Evolutionary conservation across 768 basidiomycete genomes (phyloP).

Genomic region (Boletus fagicola): DNA sequence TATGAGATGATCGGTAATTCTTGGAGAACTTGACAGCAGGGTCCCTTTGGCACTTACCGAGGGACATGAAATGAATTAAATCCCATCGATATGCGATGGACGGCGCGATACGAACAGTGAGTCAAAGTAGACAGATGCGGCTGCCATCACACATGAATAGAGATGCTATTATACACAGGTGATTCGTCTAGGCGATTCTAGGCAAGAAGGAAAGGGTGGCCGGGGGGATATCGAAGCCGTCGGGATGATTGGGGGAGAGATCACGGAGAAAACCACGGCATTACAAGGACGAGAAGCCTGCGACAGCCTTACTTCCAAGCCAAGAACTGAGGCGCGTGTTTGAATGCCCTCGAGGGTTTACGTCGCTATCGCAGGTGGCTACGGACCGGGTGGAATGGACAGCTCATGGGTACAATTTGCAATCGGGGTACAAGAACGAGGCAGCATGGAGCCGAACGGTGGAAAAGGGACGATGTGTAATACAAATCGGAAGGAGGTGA

Average conservation of each 20-base stretch:
- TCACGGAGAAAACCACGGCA: slow-evolving; percentile 14
- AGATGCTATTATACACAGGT: not conserved
- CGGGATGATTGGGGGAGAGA: slow-evolving; percentile 12
- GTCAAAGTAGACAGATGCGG: slow-evolving; percentile 1
- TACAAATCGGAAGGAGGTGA: not conserved
- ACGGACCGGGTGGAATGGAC: not conserved
- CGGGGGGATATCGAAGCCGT: slow-evolving; percentile 21
- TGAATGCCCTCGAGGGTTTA: slow-evolving; percentile 17
- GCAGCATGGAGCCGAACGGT: too few relatives aligned
- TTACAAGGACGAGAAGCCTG: slow-evolving; percentile 9
- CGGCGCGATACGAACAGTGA: slow-evolving; percentile 12
- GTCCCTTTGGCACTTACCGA: slow-evolving; percentile 16
- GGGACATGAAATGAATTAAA: slow-evolving; percentile 24
- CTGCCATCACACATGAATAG: slow-evolving; percentile 10
- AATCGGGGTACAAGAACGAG: not conserved
- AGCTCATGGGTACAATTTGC: not conserved
- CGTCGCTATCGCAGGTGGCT: slow-evolving; percentile 16
- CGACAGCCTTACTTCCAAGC: not conserved
- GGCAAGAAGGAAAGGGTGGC: slow-evolving; percentile 18
- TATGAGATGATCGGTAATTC: slow-evolving; percentile 27
- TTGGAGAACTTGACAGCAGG: slow-evolving; percentile 7
- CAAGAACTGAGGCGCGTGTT: slow-evolving; percentile 9
- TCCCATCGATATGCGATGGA: slow-evolving; percentile 24
- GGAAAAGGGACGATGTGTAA: not conserved
- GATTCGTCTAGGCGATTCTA: slow-evolving; percentile 3